phyloP scores from a whole-genome alignment of 768 basidiomycete genomes.

The Psilocybe azurescens region DNA sequence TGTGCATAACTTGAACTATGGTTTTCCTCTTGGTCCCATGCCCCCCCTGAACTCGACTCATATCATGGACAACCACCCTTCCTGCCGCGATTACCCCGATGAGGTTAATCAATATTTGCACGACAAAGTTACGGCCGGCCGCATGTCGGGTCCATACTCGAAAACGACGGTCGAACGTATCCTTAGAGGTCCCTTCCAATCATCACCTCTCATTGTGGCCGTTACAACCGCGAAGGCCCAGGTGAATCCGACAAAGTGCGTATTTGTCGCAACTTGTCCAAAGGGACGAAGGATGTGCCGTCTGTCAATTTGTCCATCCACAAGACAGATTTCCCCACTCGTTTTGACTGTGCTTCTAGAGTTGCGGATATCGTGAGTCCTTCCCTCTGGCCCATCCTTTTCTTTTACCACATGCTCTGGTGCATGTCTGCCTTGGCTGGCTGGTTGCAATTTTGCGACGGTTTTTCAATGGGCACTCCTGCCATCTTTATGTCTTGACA shows the following conservation, averaged over 20 bases:
- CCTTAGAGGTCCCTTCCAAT: slow-evolving; percentile 31
- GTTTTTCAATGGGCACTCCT: too few relatives aligned
- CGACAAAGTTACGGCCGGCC: slow-evolving; percentile 21
- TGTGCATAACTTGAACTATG: slow-evolving; percentile 29
- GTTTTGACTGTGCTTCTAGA: slow-evolving; percentile 28
- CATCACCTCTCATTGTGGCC: slow-evolving; percentile 31
- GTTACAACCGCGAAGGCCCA: slow-evolving; percentile 25
- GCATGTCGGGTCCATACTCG: slow-evolving; percentile 32
- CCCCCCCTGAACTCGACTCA: slow-evolving; percentile 22
- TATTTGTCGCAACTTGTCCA: slow-evolving; percentile 34
- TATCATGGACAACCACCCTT: slow-evolving; percentile 29
- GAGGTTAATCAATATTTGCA: slow-evolving; percentile 12
- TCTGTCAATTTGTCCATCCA: slow-evolving; percentile 30
- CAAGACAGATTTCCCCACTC: slow-evolving; percentile 30
- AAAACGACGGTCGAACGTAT: slow-evolving; percentile 13
- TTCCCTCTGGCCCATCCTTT: neutral
- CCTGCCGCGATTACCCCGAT: slow-evolving; percentile 5
- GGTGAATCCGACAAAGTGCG: slow-evolving; percentile 27
- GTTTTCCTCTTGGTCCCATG: slow-evolving; percentile 40
- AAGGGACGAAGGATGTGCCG: slow-evolving; percentile 11
- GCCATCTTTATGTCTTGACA: too few relatives aligned
- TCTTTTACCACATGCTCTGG: neutral
- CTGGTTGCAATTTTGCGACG: neutral
- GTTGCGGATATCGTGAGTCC: slow-evolving; percentile 28
- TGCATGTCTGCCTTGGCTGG: too few relatives aligned